Evolutionary conservation across 306 rosid species (phyloP).

Genomic region (Hippophae tibetana): DNA sequence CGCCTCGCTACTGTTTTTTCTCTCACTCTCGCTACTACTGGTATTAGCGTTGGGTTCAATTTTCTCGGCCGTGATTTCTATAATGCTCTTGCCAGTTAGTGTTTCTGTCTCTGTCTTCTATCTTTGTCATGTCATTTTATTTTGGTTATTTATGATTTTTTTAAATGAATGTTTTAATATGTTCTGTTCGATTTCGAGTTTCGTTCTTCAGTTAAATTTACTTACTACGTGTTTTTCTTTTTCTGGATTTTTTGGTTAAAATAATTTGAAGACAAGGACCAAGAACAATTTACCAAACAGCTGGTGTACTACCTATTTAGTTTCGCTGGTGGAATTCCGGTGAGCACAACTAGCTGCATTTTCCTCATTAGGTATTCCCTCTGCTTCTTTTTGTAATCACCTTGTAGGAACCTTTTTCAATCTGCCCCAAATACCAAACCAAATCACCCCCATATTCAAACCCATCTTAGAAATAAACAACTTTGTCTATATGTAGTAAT

Average conservation of each 20-base stretch:
- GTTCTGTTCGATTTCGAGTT: no score
- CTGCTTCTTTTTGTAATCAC: conserved; percentile 38
- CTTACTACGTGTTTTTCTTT: no score
- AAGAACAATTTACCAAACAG: conserved; percentile 81
- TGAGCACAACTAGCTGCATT: conserved; percentile 84
- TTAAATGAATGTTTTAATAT: no score
- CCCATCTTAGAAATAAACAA: background rate
- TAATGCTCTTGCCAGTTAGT: conserved; percentile 45
- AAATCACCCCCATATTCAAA: background rate
- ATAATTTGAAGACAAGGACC: conserved; percentile 63
- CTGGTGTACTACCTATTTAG: conserved; percentile 81
- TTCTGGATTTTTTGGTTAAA: no score
- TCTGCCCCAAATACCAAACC: background rate
- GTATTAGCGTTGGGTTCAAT: conserved; percentile 89
- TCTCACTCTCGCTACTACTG: conserved; percentile 88
- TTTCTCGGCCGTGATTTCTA: conserved; percentile 94
- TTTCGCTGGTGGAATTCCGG: conserved; percentile 98
- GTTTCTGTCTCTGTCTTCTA: no score
- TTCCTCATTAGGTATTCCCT: conserved; percentile 65
- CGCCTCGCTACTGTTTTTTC: conserved; percentile 79
- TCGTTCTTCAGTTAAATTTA: no score
- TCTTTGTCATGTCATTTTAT: no score
- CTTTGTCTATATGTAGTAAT: background rate
- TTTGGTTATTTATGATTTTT: no score
- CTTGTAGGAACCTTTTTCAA: background rate